A percentile compares a stretch with the other conserved stretches of the same genome.
These are phyloP conservation scores for Diaporthe batatas DNA, from an alignment of 2,329 filamentous ascomycete species.

Conservation along the genomic window DNA sequence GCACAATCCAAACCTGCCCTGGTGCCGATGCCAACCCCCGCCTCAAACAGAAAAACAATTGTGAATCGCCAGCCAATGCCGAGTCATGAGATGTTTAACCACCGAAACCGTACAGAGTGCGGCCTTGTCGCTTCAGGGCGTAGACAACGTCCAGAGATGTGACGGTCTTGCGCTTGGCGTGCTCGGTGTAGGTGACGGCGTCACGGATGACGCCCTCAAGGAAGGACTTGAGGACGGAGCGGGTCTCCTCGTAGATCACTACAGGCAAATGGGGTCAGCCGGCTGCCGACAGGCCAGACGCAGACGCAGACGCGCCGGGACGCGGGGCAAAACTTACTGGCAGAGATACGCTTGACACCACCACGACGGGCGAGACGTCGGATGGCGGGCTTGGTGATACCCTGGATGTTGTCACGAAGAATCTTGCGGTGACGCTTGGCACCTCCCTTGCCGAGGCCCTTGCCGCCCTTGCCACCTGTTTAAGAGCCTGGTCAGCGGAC, in stretches of 20 bases:
- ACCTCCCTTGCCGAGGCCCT: conserved; percentile 97
- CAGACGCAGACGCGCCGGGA: too few species aligned
- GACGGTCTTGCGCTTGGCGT: conserved; percentile 86
- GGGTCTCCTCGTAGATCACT: conserved; percentile 88
- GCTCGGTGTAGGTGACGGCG: conserved; percentile 85
- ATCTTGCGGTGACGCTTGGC: conserved; percentile 99
- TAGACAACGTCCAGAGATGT: conserved; percentile 78
- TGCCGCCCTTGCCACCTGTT: conserved; percentile 92
- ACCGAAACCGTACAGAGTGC: conserved; percentile 90
- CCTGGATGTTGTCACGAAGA: conserved; percentile 99
- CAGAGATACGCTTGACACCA: conserved; percentile 99
- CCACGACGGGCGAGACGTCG: conserved; percentile 98
- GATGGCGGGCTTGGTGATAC: conserved; percentile 98
- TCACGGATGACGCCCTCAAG: conserved; percentile 85
- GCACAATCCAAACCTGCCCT: conserved; percentile 44
- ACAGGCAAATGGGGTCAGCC: conserved; percentile 43
- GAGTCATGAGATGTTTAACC: conserved; percentile 68
- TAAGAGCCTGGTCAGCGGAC: conserved; percentile 31
- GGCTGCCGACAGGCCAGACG: not conserved
- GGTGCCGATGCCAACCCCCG: conserved; percentile 41
- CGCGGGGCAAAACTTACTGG: conserved; percentile 70
- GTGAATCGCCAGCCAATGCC: conserved; percentile 43
- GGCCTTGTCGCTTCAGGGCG: conserved; percentile 76
- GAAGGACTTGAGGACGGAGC: conserved; percentile 87
- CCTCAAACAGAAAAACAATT: conserved; percentile 43